These are phyloP conservation scores for Coemansia sp. DNA, from an alignment of 371 early-diverging fungal genomes.

Conservation along the genomic window DNA sequence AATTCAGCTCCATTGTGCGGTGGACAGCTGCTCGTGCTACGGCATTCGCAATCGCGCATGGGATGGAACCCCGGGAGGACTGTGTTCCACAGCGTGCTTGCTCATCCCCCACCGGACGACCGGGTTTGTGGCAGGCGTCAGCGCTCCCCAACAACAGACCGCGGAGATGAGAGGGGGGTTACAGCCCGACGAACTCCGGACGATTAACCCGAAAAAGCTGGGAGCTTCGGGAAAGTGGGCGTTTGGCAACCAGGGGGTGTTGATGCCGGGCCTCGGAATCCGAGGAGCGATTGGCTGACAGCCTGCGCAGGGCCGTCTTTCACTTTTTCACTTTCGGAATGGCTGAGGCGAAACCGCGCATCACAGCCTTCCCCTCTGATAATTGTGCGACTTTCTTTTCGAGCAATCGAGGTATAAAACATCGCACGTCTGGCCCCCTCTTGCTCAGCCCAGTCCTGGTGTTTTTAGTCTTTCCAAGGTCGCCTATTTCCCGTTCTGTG, in stretches of 20 bases:
- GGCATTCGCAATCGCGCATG: constrained; percentile 18
- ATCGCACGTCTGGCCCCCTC: constrained; percentile 7
- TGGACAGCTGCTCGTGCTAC: background rate
- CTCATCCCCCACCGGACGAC: background rate
- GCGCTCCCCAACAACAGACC: background rate
- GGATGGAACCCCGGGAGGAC: constrained; percentile 3
- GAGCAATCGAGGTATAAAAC: constrained; percentile 14
- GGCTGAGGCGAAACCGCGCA: constrained; percentile 2
- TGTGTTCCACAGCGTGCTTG: background rate
- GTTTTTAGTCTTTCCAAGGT: background rate
- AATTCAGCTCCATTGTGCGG: background rate
- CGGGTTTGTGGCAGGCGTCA: background rate
- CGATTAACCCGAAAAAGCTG: background rate
- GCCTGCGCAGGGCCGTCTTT: background rate
- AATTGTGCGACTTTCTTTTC: constrained; percentile 6
- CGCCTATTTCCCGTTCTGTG: constrained; percentile 6
- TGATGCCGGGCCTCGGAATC: constrained; percentile 9
- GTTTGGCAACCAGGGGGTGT: background rate
- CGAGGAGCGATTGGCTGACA: constrained; percentile 23
- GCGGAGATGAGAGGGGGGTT: background rate
- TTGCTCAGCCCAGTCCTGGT: background rate
- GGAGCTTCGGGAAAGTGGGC: background rate
- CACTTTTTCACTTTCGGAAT: background rate
- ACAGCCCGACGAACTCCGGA: background rate
- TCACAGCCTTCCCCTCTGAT: background rate